Evolutionary conservation across 306 rosid genomes (phyloP).

Genomic region (Quillaja saponaria): DNA sequence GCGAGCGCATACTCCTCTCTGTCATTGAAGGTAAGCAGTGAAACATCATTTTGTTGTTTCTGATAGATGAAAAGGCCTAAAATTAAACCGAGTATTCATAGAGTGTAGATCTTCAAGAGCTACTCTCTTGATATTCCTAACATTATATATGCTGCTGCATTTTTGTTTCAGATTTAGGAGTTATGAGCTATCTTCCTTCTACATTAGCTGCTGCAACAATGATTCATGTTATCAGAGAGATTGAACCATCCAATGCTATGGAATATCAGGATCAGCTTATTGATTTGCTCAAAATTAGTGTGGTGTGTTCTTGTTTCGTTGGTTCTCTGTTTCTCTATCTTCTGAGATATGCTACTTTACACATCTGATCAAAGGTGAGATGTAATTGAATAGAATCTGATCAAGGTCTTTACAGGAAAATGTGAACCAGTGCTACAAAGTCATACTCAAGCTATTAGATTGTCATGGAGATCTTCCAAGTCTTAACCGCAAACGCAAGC

Average conservation of each 20-base stretch:
- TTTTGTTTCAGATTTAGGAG: slow-evolving; percentile 57
- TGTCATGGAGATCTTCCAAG: slow-evolving; percentile 33
- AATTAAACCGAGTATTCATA: background rate
- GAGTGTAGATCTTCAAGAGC: slow-evolving; percentile 1
- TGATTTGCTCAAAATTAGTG: slow-evolving; percentile 64
- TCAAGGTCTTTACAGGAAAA: slow-evolving; percentile 53
- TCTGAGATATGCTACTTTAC: background rate
- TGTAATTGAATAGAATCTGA: slow-evolving; percentile 12
- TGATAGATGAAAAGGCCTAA: background rate
- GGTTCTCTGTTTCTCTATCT: slow-evolving; percentile 14
- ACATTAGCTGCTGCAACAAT: slow-evolving; percentile 79
- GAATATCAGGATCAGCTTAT: slow-evolving; percentile 69
- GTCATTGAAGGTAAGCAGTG: slow-evolving; percentile 56
- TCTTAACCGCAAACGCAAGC: slow-evolving; percentile 53
- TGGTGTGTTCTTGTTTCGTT: slow-evolving; percentile 50
- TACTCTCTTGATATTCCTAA: slow-evolving; percentile 6
- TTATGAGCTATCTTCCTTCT: slow-evolving; percentile 70
- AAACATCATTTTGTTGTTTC: background rate
- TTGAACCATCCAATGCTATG: slow-evolving; percentile 56
- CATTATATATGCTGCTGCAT: slow-evolving; percentile 7
- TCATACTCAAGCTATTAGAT: slow-evolving; percentile 45
- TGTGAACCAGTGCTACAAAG: slow-evolving; percentile 65
- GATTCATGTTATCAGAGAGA: slow-evolving; percentile 72
- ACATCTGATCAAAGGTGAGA: slow-evolving; percentile 20
- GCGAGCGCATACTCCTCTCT: slow-evolving; percentile 70